phyloP scores from a whole-genome alignment of 352 stramenopile species.

The Phytophthora brassicae region DNA sequence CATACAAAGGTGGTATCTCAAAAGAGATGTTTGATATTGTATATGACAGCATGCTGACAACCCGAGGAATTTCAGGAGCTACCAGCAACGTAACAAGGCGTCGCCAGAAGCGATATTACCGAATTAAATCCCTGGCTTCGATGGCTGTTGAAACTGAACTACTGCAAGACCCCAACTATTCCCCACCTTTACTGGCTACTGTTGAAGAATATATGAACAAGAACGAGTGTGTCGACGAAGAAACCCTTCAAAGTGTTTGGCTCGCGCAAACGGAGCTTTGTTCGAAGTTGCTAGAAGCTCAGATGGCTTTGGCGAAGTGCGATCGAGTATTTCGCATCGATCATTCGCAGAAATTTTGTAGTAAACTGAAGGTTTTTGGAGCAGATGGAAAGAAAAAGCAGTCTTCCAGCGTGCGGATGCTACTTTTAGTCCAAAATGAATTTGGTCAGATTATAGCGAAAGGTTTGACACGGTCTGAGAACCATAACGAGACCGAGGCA shows the following conservation, averaged over 20 bases:
- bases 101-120: background rate
- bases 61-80: background rate
- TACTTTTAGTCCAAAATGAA: constrained; percentile 2
- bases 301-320: background rate
- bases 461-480: background rate
- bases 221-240: background rate
- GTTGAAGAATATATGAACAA: background rate
- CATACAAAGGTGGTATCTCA: background rate
- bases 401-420: background rate
- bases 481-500: background rate
- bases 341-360: constrained; percentile 16
- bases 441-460: background rate
- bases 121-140: background rate
- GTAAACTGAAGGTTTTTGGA: constrained; percentile 7
- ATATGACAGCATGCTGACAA: constrained; percentile 10
- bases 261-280: constrained; percentile 2
- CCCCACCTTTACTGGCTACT: background rate
- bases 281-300: background rate
- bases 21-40: constrained; percentile 5
- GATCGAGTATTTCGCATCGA: constrained; percentile 5
- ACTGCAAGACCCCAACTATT: background rate
- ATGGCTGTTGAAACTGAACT: background rate
- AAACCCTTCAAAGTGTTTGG: constrained; percentile 1
- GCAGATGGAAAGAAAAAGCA: constrained; percentile 4
- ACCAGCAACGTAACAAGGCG: background rate